phyloP scores from a whole-genome alignment of 1,139 yeast species.

The Pichia terricola region DNA sequence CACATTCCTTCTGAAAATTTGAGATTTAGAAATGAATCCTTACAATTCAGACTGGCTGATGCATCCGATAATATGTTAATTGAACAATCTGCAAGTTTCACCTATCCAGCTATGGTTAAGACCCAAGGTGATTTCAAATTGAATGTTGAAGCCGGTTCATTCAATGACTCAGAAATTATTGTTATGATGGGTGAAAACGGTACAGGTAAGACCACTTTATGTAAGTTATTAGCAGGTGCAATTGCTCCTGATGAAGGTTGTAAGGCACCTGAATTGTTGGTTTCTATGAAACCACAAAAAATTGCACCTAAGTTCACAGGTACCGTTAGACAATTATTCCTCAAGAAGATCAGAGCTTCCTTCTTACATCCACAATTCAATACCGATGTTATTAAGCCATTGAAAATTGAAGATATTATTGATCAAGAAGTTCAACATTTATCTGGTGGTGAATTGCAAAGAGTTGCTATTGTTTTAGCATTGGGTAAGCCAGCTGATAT shows the following conservation, averaged over 20 bases:
- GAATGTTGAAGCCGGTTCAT: constrained; percentile 74
- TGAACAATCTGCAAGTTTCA: constrained; percentile 71
- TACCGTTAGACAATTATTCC: constrained; percentile 93
- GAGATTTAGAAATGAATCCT: constrained; percentile 91
- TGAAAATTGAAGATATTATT: constrained; percentile 83
- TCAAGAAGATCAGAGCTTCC: constrained; percentile 89
- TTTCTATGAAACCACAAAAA: constrained; percentile 97
- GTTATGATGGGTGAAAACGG: constrained; percentile 99
- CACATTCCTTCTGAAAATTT: constrained; percentile 93
- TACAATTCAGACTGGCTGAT: constrained; percentile 91
- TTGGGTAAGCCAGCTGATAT: constrained; percentile 94
- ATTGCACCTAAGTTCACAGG: constrained; percentile 98
- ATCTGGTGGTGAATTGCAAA: constrained; percentile 99
- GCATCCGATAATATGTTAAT: constrained; percentile 70
- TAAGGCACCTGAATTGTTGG: constrained; percentile 74
- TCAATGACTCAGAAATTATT: constrained; percentile 90
- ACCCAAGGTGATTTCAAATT: constrained; percentile 94
- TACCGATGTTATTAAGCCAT: constrained; percentile 94
- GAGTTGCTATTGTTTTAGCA: constrained; percentile 95
- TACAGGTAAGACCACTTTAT: constrained; percentile 97
- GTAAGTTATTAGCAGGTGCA: constrained; percentile 90
- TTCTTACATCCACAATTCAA: constrained; percentile 96
- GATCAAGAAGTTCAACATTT: constrained; percentile 96
- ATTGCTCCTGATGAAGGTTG: constrained; percentile 72
- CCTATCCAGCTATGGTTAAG: constrained; percentile 74